These are phyloP conservation scores for Flaveria linearis DNA, from an alignment of 129 eudicot genomes.

Conservation along the genomic window DNA sequence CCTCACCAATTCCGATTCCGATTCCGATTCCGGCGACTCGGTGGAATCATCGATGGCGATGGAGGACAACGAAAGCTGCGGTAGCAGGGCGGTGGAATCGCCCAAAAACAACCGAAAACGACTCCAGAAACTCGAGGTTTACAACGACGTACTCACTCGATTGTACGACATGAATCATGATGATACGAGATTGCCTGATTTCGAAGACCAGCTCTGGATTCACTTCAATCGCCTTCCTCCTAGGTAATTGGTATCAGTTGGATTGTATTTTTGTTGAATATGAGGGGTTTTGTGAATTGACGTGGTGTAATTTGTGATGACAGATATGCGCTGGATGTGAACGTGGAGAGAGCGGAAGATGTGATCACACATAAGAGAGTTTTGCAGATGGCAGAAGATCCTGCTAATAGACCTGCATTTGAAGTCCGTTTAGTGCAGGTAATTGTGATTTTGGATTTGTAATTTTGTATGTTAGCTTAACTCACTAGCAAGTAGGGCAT, in stretches of 20 bases:
- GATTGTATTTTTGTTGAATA: background rate
- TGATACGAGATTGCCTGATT: conserved; percentile 50
- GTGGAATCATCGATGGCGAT: conserved; percentile 42
- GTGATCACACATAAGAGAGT: conserved; percentile 72
- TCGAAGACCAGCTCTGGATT: conserved; percentile 69
- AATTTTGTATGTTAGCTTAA: no score
- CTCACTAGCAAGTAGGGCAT: background rate
- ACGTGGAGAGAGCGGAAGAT: conserved; percentile 82
- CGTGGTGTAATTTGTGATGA: background rate
- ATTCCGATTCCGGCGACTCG: background rate
- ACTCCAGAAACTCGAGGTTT: conserved; percentile 51
- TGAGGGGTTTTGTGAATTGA: background rate
- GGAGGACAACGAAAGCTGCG: conserved; percentile 72
- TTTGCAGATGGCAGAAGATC: conserved; percentile 60
- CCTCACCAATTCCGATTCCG: conserved; percentile 6
- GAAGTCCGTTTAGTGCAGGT: conserved; percentile 81
- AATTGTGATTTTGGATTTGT: background rate
- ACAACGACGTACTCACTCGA: conserved; percentile 52
- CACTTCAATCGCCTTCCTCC: conserved; percentile 83
- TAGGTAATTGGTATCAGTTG: conserved; percentile 31
- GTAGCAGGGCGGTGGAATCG: conserved; percentile 59
- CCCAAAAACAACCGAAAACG: conserved; percentile 45
- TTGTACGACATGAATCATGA: conserved; percentile 51
- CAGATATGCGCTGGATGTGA: conserved; percentile 82
- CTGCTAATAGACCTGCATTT: conserved; percentile 59